phyloP scores from a whole-genome alignment of 2,329 filamentous ascomycete species.

The Sporothrix dimorphospora region DNA sequence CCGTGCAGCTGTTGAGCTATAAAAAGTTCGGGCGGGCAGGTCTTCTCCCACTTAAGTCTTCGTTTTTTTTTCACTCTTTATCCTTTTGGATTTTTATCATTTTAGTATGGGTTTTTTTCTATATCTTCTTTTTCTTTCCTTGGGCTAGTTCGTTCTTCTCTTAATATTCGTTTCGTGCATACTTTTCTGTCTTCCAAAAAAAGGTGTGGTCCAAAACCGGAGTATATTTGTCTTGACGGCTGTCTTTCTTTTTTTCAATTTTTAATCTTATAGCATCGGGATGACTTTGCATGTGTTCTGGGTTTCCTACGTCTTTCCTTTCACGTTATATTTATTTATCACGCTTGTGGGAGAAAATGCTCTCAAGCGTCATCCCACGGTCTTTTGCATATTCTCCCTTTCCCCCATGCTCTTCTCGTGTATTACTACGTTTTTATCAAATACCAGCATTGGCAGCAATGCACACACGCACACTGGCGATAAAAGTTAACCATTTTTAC shows the following conservation, averaged over 20 bases:
- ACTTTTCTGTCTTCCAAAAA: neutral
- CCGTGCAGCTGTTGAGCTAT: neutral
- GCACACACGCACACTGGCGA: neutral
- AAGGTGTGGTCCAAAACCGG: neutral
- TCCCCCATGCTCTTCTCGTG: neutral
- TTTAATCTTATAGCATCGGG: constrained; percentile 11
- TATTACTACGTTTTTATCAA: neutral
- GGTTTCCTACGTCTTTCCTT: neutral
- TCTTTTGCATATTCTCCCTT: neutral
- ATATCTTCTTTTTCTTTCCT: neutral
- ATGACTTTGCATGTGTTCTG: neutral
- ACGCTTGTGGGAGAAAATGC: neutral
- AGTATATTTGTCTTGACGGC: neutral
- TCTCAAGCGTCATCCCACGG: neutral
- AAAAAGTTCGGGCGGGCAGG: neutral
- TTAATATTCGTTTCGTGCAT: neutral
- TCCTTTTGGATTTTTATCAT: neutral
- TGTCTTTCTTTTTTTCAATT: constrained; percentile 8
- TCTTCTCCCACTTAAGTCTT: neutral
- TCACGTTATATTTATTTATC: neutral
- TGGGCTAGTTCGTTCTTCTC: constrained; percentile 1
- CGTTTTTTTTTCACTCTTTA: neutral
- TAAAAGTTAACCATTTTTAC: neutral
- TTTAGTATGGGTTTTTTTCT: neutral
- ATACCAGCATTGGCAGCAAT: constrained; percentile 5